Evolutionary conservation across 108 stramenopile species (phyloP), one percentile per base, ranked within the genome.

Genomic region (Cyclotella atomus): DNA sequence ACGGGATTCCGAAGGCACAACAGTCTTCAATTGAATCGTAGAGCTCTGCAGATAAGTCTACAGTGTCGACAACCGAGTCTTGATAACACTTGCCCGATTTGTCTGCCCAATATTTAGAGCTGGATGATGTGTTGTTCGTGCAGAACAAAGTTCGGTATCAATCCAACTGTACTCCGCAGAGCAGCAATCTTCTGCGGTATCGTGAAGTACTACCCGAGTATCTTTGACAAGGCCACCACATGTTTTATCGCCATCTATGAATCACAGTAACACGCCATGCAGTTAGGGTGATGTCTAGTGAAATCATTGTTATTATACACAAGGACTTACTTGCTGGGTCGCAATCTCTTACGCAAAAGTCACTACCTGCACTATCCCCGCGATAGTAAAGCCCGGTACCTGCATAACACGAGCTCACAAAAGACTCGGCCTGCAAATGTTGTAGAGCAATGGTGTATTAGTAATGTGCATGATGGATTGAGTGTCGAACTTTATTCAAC

Each of bases 321-420:
- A n/a, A 25, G 3, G 33, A 62, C 61, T 62, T 62, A 62, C 61
- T 41, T 41, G 61, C 38, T 43, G 61, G 61, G 46, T 49, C 46
- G 30, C 65, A 65, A 34, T 65, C 46, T 30, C 28, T 28, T 8
- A 28, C 65, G 49, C 65, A 65, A 30, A 49, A 25, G 29, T 65
- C 46, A 23, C 15, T 30, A 28, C 47, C 44, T 16, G 27, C 65
- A 30, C 21, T 30, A 30, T 65, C 65, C 30, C 65, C 65, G 49
- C 46, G 65, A 47, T 65, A 65, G 47, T 47, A 65, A 21, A 49
- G 44, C n/a, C 65, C 46, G 0, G 65, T 65, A 7, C 65, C 65
- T 30, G 8, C 44, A 49, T 65, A 65, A 30, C 65, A 65, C 8
- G 28, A 15, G 49, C 46, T 65, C 32, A 19, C 2, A 25, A 65